phyloP scores from a whole-genome alignment of 257 asterid genomes.

The Solanum arcanum region DNA sequence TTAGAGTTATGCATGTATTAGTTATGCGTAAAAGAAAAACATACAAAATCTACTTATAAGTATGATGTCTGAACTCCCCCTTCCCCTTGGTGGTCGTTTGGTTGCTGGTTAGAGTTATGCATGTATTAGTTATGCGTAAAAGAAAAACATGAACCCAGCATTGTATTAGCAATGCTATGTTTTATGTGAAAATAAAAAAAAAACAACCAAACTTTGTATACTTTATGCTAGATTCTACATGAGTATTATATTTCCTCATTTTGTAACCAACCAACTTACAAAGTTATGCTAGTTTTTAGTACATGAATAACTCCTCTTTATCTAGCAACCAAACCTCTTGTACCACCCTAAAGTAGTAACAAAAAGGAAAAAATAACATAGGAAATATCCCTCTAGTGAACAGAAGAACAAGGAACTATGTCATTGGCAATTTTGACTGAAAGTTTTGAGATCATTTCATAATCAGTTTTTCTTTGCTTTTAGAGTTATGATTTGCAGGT shows the following conservation, averaged over 20 bases:
- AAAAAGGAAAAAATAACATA: neutral
- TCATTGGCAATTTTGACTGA: neutral
- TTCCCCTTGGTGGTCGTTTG: too few species aligned
- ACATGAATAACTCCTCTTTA: neutral
- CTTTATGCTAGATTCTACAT: neutral
- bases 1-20: neutral
- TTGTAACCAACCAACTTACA: neutral
- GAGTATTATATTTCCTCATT: neutral
- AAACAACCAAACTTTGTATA: neutral
- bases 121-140: neutral
- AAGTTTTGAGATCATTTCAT: neutral
- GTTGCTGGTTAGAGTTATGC: neutral
- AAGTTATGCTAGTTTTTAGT: neutral
- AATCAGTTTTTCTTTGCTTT: neutral
- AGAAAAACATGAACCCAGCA: neutral
- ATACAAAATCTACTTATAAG: too few species aligned
- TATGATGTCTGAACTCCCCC: too few species aligned
- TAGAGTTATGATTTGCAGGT: neutral
- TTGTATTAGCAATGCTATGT: neutral
- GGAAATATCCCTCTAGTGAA: neutral
- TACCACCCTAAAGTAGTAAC: neutral
- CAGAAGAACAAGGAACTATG: neutral
- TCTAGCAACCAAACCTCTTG: neutral
- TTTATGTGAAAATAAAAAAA: too few species aligned
- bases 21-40: neutral